Conservation (phyloP, 176 grass and related monocot genomes). For the Cocos nucifera region DNA sequence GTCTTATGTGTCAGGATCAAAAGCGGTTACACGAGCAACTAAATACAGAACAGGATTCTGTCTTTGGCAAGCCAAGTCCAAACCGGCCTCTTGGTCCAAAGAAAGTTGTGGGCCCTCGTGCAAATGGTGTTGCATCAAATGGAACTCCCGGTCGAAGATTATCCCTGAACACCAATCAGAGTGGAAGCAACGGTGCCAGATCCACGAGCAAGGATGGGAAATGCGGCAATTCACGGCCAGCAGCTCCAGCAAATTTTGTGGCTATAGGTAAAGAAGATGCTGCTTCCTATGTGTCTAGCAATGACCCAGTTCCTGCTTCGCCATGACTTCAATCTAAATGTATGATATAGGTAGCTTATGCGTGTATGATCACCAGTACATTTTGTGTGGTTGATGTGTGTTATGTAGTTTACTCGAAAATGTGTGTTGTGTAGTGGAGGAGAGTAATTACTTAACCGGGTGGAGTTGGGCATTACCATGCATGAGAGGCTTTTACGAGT, state of each 20-base stretch:
- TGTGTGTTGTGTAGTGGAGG: too few species aligned
- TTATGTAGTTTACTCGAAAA: too few species aligned
- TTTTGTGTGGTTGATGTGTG: too few species aligned
- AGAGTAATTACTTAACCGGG: too few species aligned
- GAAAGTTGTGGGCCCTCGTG: conserved; percentile 48
- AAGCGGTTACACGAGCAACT: conserved; percentile 51
- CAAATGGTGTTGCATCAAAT: conserved; percentile 49
- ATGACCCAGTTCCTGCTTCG: conserved; percentile 36
- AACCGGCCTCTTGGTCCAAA: conserved; percentile 50
- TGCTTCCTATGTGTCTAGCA: conserved; percentile 32
- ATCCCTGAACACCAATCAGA: conserved; percentile 52
- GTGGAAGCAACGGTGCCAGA: conserved; percentile 34
- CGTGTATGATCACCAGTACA: too few species aligned
- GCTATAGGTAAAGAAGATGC: conserved; percentile 37
- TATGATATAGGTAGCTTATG: conserved; percentile 19
- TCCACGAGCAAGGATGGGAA: conserved; percentile 65
- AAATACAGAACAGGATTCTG: conserved; percentile 52
- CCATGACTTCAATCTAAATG: conserved; percentile 44
- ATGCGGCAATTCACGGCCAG: conserved; percentile 26
- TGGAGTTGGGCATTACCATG: too few species aligned
- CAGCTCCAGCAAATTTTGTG: conserved; percentile 30
- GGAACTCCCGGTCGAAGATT: conserved; percentile 64
- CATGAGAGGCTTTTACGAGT: too few species aligned
- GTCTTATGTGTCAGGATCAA: conserved; percentile 52
- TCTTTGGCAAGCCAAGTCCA: conserved; percentile 54